Base-by-base conservation (phyloP, 306 rosid genomes). In the Dryas drummondii region DNA sequence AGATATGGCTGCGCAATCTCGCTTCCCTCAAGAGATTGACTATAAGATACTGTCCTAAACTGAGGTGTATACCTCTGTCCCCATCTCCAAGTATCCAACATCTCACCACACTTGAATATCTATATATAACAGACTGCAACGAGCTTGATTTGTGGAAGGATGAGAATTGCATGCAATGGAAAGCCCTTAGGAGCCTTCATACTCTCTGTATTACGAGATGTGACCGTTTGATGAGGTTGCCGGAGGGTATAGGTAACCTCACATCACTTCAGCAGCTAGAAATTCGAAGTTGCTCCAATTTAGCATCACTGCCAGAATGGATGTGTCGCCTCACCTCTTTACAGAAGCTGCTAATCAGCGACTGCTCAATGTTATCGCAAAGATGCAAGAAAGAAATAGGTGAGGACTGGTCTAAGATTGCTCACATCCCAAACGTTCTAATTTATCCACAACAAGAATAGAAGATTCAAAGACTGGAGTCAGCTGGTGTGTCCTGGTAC, bases 341-440 rank as follows among this genome's bases (percentile, higher is more conserved):
- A 11, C 2, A 47, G 6, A 13, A 1, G 0, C 6, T 78, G 64
- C 15, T 0, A 8, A 62, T 78, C 26, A 0, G 5, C 0, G 6
- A 14, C 0, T 70, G 81, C 46, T 44, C 65, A 11, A n/a, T 2
- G 0, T 51, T 78, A 11, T 1, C 4, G 5, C 16, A 27, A 16
- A 78, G 81, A 46, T 78, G 71, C 64, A 16, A 22, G 45, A 16
- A 59, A 49, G 57, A 42, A n/a, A 60, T n/a, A 5, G 81, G 76
- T 7, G 71, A 73, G 45, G 76, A 78, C 40, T 78, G 81, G 81
- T n/a, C 59, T 4, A 78, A 61, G 44, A 61, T 77, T 58, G 54
- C 64, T 12, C 54, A 17, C 26, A 51, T 77, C 40, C 37, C 26
- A 37, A 0, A 27, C 4, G 4, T 13, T 7, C 11, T 7, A 7